phyloP scores from a whole-genome alignment of 2,329 filamentous ascomycete genomes.

The Colletotrichum magnum region DNA sequence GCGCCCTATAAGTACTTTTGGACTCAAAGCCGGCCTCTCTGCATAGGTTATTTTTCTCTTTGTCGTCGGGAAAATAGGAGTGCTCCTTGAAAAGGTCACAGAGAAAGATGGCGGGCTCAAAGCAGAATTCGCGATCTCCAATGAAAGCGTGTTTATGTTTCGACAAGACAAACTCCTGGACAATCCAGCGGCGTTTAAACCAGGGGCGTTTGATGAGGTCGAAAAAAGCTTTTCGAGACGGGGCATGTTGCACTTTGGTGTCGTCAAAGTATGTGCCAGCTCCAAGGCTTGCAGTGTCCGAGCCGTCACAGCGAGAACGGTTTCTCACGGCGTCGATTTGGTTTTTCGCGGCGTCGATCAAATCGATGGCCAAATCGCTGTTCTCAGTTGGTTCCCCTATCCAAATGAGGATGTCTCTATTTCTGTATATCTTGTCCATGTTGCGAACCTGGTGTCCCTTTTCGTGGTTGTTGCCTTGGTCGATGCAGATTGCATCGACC shows the following conservation, averaged over 20 bases:
- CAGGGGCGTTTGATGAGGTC: background rate
- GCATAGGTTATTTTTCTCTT: too few species aligned
- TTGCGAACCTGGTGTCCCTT: constrained; percentile 27
- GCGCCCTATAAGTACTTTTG: too few species aligned
- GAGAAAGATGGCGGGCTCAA: background rate
- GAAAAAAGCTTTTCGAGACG: background rate
- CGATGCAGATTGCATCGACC: constrained; percentile 24
- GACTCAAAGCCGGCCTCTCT: too few species aligned
- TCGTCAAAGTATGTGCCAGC: background rate
- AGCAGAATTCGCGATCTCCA: background rate
- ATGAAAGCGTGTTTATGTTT: background rate
- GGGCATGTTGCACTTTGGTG: background rate
- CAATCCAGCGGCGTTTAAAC: constrained; percentile 14
- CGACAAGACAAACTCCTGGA: constrained; percentile 11
- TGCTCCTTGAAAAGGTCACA: background rate
- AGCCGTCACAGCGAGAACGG: too few species aligned
- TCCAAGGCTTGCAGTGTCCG: too few species aligned
- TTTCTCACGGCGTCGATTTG: too few species aligned
- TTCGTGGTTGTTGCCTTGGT: constrained; percentile 12
- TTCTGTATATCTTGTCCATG: constrained; percentile 24
- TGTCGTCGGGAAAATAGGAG: too few species aligned
- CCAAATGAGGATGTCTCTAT: constrained; percentile 8
- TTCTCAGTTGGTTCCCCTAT: constrained; percentile 6
- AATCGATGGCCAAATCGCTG: constrained; percentile 4
- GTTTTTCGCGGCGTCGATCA: background rate